Conservation (phyloP, 305 asterid genomes). For the Fraxinus paxiana region DNA sequence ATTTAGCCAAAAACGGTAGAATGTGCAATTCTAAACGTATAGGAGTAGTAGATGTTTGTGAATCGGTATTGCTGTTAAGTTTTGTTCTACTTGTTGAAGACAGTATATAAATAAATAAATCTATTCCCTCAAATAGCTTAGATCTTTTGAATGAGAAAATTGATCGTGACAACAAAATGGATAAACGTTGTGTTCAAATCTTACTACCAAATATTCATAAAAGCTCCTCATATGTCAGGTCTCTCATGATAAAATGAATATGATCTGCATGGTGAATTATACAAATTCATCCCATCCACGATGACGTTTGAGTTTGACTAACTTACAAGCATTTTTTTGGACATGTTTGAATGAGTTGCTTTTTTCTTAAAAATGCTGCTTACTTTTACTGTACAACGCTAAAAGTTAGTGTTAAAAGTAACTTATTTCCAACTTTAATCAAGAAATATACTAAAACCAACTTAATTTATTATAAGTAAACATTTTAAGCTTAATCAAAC, state of each 20-base stretch:
- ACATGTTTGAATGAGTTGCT: not conserved
- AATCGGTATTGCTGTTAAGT: not conserved
- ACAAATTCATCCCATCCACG: not conserved
- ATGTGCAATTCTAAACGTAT: not conserved
- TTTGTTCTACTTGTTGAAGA: not conserved
- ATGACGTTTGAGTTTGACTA: not conserved
- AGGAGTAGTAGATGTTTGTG: not conserved
- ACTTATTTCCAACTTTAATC: not conserved
- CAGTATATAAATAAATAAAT: not conserved
- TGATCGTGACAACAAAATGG: not conserved
- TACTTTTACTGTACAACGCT: not conserved
- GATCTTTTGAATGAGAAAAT: not conserved
- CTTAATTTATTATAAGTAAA: not conserved
- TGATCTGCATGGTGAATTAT: not conserved
- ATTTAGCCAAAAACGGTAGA: not conserved
- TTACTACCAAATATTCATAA: not conserved
- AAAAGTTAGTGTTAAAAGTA: not conserved
- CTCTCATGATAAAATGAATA: not conserved
- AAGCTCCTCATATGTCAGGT: not conserved
- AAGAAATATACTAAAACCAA: not conserved
- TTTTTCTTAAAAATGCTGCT: not conserved
- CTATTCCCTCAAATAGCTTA: not conserved
- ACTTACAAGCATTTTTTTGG: not conserved
- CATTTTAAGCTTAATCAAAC: not conserved
- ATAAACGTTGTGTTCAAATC: not conserved